Base-by-base conservation (phyloP, 2,329 filamentous ascomycete species). In the Pseudogymnoascus sp. region DNA sequence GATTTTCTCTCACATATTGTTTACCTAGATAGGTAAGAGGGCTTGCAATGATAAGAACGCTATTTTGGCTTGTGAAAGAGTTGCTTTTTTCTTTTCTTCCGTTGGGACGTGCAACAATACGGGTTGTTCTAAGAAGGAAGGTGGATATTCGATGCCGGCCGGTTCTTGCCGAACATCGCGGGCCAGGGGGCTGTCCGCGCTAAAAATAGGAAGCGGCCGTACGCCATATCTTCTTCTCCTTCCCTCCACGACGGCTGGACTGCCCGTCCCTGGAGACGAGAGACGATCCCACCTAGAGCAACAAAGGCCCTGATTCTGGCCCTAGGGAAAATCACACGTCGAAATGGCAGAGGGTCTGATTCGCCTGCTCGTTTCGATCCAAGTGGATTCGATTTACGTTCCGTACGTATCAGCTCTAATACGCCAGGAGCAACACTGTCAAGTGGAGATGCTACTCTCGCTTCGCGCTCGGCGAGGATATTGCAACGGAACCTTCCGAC, bases 41-140 rank as follows among this genome's bases (percentile, higher is more conserved):
- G 47, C 28, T 57, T 33, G 9, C 47, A 33, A 33, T n/a, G 26
- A 57, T 33, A 33, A 57, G 47, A 57, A 33, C 47, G n/a, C 4
- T 33, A 50, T 33, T 57, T 57, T 57, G 28, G 47, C 47, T 57
- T 57, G 47, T 57, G 47, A 33, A 57, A 57, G 28, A 57, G 47
- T 57, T 57, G 47, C 47, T 57, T 57, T 33, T 57, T 50, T 57
- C 19, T 57, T 40, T 4, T 38, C 8, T 13, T 38, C 21, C 11
- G 44, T 28, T 31, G 26, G 47, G 13, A 57, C 26, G 9, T 57
- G 47, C 26, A 57, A 9, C 44, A 3, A 23, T 17, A 31, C 15
- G 47, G 47, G 47, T 28, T 11, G 47, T 17, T 8, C 47, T 5
- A 19, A 57, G 47, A 10, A 31, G 47, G 47, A 57, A 57, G 47